Conservation (phyloP, 208 protist species). For the Leishmania martiniquensis region DNA sequence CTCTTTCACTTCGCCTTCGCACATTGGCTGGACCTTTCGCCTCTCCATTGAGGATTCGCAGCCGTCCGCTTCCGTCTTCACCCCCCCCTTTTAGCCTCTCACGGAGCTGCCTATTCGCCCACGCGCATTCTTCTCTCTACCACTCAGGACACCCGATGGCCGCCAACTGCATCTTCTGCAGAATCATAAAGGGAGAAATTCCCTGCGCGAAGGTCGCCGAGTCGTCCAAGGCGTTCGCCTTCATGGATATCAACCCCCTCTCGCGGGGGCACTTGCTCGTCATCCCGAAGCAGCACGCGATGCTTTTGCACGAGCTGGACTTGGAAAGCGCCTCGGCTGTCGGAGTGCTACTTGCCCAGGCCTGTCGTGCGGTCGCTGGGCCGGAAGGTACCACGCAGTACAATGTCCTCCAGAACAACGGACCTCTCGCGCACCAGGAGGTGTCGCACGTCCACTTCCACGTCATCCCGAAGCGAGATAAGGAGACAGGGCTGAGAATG, state of each 20-base stretch:
- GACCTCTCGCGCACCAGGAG: conserved; percentile 88
- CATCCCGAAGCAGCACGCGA: conserved; percentile 85
- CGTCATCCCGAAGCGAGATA: conserved; percentile 89
- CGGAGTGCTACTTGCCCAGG: conserved; percentile 52
- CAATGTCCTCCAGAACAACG: conserved; percentile 96
- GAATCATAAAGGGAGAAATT: conserved; percentile 78
- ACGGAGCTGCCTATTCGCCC: too few relatives aligned
- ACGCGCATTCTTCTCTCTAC: background rate
- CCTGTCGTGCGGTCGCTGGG: conserved; percentile 68
- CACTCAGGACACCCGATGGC: conserved; percentile 22
- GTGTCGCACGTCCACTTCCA: conserved; percentile 96
- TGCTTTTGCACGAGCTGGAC: conserved; percentile 79
- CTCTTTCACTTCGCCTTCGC: too few relatives aligned
- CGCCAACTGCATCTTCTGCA: conserved; percentile 86
- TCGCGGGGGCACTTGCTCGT: conserved; percentile 82
- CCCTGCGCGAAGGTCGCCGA: conserved; percentile 89
- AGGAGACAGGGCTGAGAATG: conserved; percentile 62
- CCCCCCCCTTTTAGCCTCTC: background rate
- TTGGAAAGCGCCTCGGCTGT: conserved; percentile 74
- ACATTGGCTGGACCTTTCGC: too few relatives aligned
- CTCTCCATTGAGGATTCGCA: too few relatives aligned
- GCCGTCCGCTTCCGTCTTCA: background rate
- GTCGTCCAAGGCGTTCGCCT: conserved; percentile 76
- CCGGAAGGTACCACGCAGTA: conserved; percentile 72
- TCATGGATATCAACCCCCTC: conserved; percentile 92